Evolutionary conservation across 768 basidiomycete genomes (phyloP), one percentile per base, ranked within the genome.

Genomic region (Tricholoma sp.): DNA sequence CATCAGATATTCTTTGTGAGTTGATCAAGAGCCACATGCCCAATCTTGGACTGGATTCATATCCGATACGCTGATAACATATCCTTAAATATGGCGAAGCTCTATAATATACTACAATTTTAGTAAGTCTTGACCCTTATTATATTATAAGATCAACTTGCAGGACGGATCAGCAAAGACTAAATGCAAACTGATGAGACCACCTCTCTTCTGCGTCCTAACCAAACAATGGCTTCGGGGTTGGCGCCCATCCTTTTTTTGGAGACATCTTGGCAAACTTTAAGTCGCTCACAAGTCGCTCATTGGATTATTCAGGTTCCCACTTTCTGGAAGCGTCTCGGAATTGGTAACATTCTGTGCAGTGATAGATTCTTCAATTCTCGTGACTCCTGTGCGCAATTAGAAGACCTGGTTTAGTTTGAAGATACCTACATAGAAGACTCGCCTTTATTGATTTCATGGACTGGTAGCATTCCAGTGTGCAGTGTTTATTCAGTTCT

Each of bases 201-300:
- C 4, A 44, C 37, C 42, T 44, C 18, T 20, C 42, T 4, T 28
- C 4, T 11, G 42, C 36, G 6, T 10, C 5, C 49, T n/a, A 53
- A 18, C 37, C 48, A 41, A 65, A 60, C 33, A 62, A 47, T 37
- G 65, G 60, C n/a, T 58, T 59, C n/a, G 67, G 60, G 3, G 66
- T 66, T 9, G 63, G 61, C 13, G 58, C 58, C 67, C 67, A 67
- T n/a, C 66, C 65, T 28, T 61, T 57, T 34, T 55, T 63, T 54
- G 53, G 31, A 10, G 63, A 58, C 34, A 54, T 50, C 33, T 61
- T 37, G 8, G 67, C 63, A 55, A 65, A 68, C 15, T 54, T 50
- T 6, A 63, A 64, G 41, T 59, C 47, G 28, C 53, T 56, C 51
- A 61, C 4, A 63, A 64, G 41, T 59, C 47, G 28, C 53, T 56